Evolutionary conservation across 2,329 filamentous ascomycete species (phyloP), one percentile per base, ranked within the genome.

Genomic region (Mycocentrospora acerina): DNA sequence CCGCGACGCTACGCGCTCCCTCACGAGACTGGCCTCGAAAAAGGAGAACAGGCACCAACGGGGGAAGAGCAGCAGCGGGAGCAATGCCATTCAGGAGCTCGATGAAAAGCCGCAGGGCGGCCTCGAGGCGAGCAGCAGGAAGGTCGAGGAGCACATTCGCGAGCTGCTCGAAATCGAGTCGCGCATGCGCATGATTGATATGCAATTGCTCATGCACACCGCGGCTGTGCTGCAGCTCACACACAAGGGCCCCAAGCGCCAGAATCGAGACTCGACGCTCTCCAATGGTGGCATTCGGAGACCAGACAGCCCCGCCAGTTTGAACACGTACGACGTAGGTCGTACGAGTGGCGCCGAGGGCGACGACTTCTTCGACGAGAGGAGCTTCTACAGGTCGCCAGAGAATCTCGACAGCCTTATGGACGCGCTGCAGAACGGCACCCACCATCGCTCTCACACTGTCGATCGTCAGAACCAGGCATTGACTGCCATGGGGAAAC

Each of bases 211-310:
- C 34, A 83, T 91, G 64, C 93, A 98, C 64, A 97, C 91, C 0
- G 90, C 93, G 11, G 91, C 88, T 29, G 88, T 98, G 26, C 72
- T 98, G 37, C 90, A 95, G 62, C 79, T 95, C 66, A 94, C 90
- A 7, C 90, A 97, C 68, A 86, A 85, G 55, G 82, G 80, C 1
- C 75, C 85, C n/a, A 74, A 76, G 41, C 85, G 80, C 57, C 80
- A 79, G 51, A 72, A 71, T 37, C 56, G 69, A 3, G 65, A 72
- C 7, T 69, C 74, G 11, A 67, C 71, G 65, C 24, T 58, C 14
- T 39, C 53, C 18, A 55, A 64, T 5, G 59, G 56, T 19, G 53
- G 49, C 25, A 56, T 53, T 19, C 49, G 66, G 29, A 66, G 88
- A 46, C 86, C 85, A 5, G 82, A 85, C 37, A 90, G 85, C 55